Percentiles rank a stretch among this genome's conserved stretches.
Evolutionary conservation across 1,139 yeast species (phyloP).

Genomic region (Kazachstania sp.): DNA sequence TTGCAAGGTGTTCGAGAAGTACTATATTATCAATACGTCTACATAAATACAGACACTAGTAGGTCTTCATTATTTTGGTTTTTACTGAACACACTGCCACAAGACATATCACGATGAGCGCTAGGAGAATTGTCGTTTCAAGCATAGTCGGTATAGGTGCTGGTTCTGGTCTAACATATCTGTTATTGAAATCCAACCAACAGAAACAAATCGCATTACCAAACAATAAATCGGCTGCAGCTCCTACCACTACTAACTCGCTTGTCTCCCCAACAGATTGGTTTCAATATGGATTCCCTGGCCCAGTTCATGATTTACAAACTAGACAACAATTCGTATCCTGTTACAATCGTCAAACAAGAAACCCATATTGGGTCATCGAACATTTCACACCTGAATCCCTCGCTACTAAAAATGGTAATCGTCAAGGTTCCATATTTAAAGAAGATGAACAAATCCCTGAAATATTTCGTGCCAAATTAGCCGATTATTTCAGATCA

Average conservation of each 20-base stretch:
- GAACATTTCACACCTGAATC: conserved; percentile 85
- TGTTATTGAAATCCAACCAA: conserved; percentile 13
- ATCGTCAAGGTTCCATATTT: conserved; percentile 74
- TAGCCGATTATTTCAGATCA: conserved; percentile 83
- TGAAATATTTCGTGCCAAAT: conserved; percentile 56
- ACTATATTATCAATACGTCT: too few species aligned
- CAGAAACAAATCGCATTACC: not conserved
- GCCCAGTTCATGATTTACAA: conserved; percentile 80
- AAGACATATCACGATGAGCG: not conserved
- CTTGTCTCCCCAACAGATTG: conserved; percentile 59
- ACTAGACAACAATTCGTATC: conserved; percentile 69
- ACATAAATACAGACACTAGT: too few species aligned
- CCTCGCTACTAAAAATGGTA: conserved; percentile 44
- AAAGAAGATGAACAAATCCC: conserved; percentile 87
- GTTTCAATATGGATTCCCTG: conserved; percentile 88
- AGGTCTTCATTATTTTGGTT: too few species aligned
- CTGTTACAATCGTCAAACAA: conserved; percentile 74
- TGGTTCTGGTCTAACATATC: conserved; percentile 15
- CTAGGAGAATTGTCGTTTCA: conserved; percentile 1
- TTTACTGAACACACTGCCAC: not conserved
- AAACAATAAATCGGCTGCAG: too few species aligned
- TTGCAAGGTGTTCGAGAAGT: too few species aligned
- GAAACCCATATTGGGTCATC: conserved; percentile 88
- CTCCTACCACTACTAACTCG: not conserved
- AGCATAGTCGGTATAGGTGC: conserved; percentile 11